These are phyloP conservation scores for Galeopsis tetrahit DNA, from an alignment of 257 asterid genomes.

Conservation along the genomic window DNA sequence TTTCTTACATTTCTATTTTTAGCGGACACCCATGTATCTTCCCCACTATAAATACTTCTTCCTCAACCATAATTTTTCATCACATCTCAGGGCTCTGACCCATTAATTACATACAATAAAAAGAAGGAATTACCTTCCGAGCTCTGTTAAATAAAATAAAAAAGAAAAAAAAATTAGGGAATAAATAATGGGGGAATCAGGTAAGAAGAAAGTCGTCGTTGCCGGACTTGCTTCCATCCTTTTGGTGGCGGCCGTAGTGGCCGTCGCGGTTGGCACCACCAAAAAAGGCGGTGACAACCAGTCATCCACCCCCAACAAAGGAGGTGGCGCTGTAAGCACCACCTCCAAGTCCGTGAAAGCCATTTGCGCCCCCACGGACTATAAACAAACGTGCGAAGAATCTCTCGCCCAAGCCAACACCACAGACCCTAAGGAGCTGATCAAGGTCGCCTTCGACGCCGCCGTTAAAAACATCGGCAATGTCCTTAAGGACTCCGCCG, in stretches of 20 bases:
- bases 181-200: constrained; percentile 27
- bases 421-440: constrained; percentile 59
- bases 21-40: not conserved
- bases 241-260: constrained; percentile 3
- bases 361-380: constrained; percentile 65
- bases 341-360: constrained; percentile 47
- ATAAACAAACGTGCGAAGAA: constrained; percentile 50
- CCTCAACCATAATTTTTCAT: not conserved
- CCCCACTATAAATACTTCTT: not conserved
- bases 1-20: not conserved
- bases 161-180: not conserved
- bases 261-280: constrained; percentile 35
- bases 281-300: not conserved
- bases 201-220: constrained; percentile 40
- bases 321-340: not conserved
- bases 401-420: constrained; percentile 59
- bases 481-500: constrained; percentile 44
- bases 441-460: constrained; percentile 50
- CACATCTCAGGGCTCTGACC: constrained; percentile 1
- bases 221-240: constrained; percentile 4
- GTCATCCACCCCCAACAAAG: constrained; percentile 1
- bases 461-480: constrained; percentile 41
- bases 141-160: not conserved
- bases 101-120: not conserved
- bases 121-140: not conserved